phyloP scores from a whole-genome alignment of 1,284 basidiomycete species.

The Ustilago xerochloae region DNA sequence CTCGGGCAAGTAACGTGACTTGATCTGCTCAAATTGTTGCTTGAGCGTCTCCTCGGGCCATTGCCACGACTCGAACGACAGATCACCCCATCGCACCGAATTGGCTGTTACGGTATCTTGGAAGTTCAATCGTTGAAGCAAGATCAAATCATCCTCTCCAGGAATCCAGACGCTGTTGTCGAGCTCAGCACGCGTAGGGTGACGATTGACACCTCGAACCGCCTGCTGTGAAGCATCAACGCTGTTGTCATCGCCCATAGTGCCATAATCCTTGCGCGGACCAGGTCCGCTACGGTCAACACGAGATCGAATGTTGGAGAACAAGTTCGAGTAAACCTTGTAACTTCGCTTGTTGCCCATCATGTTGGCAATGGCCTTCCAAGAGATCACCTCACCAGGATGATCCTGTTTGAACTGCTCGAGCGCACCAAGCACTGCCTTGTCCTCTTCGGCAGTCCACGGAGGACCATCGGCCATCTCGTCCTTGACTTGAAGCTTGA shows the following conservation, averaged over 20 bases:
- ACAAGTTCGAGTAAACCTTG: conserved; percentile 50
- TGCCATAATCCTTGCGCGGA: conserved; percentile 30
- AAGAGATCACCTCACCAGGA: conserved; percentile 42
- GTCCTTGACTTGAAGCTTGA: conserved; percentile 40
- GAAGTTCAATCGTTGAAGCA: conserved; percentile 50
- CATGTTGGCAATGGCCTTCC: conserved; percentile 46
- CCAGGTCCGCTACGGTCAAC: conserved; percentile 29
- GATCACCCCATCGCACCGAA: conserved; percentile 27
- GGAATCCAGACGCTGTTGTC: conserved; percentile 48
- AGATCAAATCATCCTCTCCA: conserved; percentile 41
- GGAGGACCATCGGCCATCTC: conserved; percentile 34
- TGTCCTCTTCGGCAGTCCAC: conserved; percentile 48
- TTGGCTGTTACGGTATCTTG: conserved; percentile 22
- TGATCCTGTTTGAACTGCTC: conserved; percentile 45
- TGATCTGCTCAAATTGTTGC: conserved; percentile 46
- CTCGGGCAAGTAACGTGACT: conserved; percentile 42
- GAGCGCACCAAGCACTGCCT: conserved; percentile 40
- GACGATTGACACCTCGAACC: conserved; percentile 28
- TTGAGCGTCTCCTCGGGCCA: conserved; percentile 43
- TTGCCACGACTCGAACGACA: conserved; percentile 40
- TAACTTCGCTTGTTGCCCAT: conserved; percentile 50
- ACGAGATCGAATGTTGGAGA: conserved; percentile 41
- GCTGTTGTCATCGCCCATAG: conserved; percentile 12
- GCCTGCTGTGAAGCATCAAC: conserved; percentile 29
- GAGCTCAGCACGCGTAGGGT: conserved; percentile 37